A percentile compares a stretch with the other conserved stretches of the same genome.
Conservation (phyloP, 805 yeast species). For the Kodamaea kakaduensis region DNA sequence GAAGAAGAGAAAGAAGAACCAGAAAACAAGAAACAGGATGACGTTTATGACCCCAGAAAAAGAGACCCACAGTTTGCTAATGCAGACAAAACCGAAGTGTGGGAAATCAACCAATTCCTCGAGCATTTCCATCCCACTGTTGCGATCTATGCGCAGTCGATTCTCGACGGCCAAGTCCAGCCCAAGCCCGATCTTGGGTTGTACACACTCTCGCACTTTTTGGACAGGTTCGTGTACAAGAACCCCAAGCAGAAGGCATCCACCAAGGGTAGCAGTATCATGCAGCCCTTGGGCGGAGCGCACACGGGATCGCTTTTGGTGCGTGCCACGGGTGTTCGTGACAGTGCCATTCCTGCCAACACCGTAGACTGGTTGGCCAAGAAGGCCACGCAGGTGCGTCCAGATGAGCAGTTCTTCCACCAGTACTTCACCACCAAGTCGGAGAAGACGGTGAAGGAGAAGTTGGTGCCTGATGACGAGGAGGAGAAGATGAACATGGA, state of each 20-base stretch:
- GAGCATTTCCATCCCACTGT: slow-evolving; percentile 93
- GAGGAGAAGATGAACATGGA: slow-evolving; percentile 44
- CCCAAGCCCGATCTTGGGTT: slow-evolving; percentile 88
- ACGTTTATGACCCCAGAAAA: slow-evolving; percentile 72
- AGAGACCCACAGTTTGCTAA: slow-evolving; percentile 93
- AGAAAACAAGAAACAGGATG: slow-evolving; percentile 20
- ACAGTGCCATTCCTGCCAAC: slow-evolving; percentile 65
- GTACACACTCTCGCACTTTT: slow-evolving; percentile 82
- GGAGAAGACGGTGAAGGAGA: slow-evolving; percentile 28
- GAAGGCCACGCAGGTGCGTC: slow-evolving; percentile 62
- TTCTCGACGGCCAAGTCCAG: slow-evolving; percentile 45
- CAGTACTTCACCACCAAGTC: slow-evolving; percentile 73
- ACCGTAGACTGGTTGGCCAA: slow-evolving; percentile 78
- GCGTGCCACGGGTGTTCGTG: slow-evolving; percentile 47
- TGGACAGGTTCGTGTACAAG: slow-evolving; percentile 93
- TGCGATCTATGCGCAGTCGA: slow-evolving; percentile 67
- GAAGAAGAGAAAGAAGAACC: slow-evolving; percentile 36
- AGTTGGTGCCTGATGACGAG: slow-evolving; percentile 25
- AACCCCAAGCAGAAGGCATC: slow-evolving; percentile 76
- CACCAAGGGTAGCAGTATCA: slow-evolving; percentile 85
- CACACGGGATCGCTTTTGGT: slow-evolving; percentile 69
- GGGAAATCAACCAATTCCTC: slow-evolving; percentile 78
- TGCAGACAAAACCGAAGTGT: slow-evolving; percentile 74
- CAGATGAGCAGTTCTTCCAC: slow-evolving; percentile 85
- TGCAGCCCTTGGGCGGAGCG: slow-evolving; percentile 94